phyloP scores from a whole-genome alignment of 1,139 yeast species.

The Saccharomyces hybrid region DNA sequence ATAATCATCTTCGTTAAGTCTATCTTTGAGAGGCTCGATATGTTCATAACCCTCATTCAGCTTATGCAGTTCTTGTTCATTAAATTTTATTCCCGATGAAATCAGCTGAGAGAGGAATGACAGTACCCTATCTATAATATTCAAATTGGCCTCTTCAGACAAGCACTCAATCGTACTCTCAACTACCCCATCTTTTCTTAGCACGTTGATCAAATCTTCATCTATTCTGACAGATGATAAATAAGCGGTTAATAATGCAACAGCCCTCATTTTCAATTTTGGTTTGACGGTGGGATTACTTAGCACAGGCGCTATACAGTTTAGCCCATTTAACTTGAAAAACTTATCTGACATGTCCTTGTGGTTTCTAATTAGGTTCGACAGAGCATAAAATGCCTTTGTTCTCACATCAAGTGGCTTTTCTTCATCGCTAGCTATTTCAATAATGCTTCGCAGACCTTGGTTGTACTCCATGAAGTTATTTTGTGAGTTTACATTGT shows the following conservation, averaged over 20 bases:
- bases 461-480: constrained; percentile 48
- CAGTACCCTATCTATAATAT: constrained; percentile 55
- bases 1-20: constrained; percentile 48
- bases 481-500: constrained; percentile 68
- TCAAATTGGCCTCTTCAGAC: constrained; percentile 41
- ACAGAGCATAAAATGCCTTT: constrained; percentile 72
- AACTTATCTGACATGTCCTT: constrained; percentile 49
- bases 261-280: constrained; percentile 46
- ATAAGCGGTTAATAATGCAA: constrained; percentile 52
- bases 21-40: constrained; percentile 41
- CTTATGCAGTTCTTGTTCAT: constrained; percentile 39
- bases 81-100: constrained; percentile 42
- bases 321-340: constrained; percentile 58
- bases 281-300: constrained; percentile 16
- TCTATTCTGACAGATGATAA: constrained; percentile 44
- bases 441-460: constrained; percentile 44
- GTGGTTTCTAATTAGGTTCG: constrained; percentile 70
- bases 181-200: constrained; percentile 41
- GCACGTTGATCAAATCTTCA: constrained; percentile 32
- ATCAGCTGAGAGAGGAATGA: constrained; percentile 46
- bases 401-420: constrained; percentile 38
- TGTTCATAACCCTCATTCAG: constrained; percentile 38
- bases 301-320: constrained; percentile 32
- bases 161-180: constrained; percentile 34
- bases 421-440: constrained; percentile 32